Evolutionary conservation across 305 asterid genomes (phyloP).

Genomic region (Solanum hybrid): DNA sequence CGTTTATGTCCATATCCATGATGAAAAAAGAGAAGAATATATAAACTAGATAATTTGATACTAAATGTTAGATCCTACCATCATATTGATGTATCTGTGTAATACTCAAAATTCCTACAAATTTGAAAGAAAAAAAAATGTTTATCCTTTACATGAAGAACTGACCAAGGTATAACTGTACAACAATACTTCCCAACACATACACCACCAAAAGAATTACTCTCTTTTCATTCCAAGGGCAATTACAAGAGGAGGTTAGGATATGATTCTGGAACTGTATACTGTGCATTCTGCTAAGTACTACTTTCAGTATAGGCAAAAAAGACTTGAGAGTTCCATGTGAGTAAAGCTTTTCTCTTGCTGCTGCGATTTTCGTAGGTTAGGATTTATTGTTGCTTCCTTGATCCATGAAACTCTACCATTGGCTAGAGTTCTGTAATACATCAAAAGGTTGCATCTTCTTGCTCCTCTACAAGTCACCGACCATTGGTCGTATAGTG

Average conservation of each 20-base stretch:
- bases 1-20: background rate
- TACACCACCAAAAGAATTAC: conserved; percentile 13
- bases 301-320: background rate
- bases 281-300: background rate
- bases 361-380: background rate
- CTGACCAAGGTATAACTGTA: conserved; percentile 25
- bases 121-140: conserved; percentile 11
- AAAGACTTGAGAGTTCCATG: conserved; percentile 3
- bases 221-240: conserved; percentile 4
- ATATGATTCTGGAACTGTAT: background rate
- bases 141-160: conserved; percentile 18
- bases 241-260: background rate
- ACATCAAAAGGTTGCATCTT: conserved; percentile 7
- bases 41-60: background rate
- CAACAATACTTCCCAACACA: conserved; percentile 20
- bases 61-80: background rate
- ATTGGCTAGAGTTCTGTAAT: background rate
- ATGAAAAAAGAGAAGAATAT: background rate
- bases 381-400: background rate
- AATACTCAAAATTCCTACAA: conserved; percentile 6
- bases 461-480: conserved; percentile 17
- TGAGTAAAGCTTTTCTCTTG: conserved; percentile 2
- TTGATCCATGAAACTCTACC: background rate
- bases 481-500: conserved; percentile 34
- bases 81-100: background rate